These are phyloP conservation scores for Annulohypoxylon stygium DNA, from an alignment of 495 filamentous ascomycete genomes.

Conservation along the genomic window DNA sequence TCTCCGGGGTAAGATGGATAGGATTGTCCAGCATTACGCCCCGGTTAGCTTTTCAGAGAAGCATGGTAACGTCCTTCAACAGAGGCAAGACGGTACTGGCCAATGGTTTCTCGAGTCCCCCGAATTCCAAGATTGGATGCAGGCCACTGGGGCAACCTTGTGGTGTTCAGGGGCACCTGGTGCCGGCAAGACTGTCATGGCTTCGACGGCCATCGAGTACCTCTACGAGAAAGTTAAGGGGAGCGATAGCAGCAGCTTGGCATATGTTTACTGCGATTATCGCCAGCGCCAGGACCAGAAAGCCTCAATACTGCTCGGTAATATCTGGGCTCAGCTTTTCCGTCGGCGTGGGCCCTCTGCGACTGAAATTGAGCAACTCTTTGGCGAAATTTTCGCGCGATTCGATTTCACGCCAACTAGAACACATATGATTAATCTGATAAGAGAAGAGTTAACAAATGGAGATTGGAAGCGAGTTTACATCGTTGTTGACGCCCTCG, in stretches of 20 bases:
- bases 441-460: conserved; percentile 44
- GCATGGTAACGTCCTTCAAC: conserved; percentile 51
- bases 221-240: conserved; percentile 37
- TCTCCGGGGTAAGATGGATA: conserved; percentile 30
- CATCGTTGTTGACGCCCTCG: conserved; percentile 63
- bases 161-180: conserved; percentile 58
- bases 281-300: conserved; percentile 53
- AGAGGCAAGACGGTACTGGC: conserved; percentile 55
- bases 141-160: conserved; percentile 44
- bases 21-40: conserved; percentile 44
- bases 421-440: conserved; percentile 53
- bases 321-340: conserved; percentile 57
- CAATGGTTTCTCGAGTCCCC: conserved; percentile 56
- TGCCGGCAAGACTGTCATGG: conserved; percentile 55
- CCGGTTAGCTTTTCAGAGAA: conserved; percentile 47
- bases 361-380: conserved; percentile 45
- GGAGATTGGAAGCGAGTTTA: conserved; percentile 48
- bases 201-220: conserved; percentile 50
- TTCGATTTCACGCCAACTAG: conserved; percentile 40
- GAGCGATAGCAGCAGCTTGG: conserved; percentile 49
- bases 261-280: conserved; percentile 60
- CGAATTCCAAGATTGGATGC: conserved; percentile 55
- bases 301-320: conserved; percentile 47
- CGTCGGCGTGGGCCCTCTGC: conserved; percentile 42
- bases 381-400: conserved; percentile 33